A percentile compares a stretch with the other conserved stretches of the same genome.
Conservation (phyloP, 306 rosid species). For the Senna siamea region DNA sequence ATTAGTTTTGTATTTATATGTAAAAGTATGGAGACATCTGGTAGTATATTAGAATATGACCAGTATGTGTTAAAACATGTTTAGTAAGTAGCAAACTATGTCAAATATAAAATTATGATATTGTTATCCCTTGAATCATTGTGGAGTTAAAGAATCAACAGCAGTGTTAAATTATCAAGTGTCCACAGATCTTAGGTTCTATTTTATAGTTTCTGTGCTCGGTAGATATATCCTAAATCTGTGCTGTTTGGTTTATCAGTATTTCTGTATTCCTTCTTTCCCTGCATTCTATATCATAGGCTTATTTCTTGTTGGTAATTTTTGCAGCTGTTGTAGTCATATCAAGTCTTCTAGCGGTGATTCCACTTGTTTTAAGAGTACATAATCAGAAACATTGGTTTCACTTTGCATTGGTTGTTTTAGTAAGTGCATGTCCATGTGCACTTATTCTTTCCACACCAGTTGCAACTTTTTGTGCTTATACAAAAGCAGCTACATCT, state of each 20-base stretch:
- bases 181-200: not conserved
- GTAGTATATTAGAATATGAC: not conserved
- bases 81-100: not conserved
- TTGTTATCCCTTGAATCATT: not conserved
- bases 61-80: conserved; percentile 7
- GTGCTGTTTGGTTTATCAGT: not conserved
- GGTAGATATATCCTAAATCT: not conserved
- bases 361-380: conserved; percentile 58
- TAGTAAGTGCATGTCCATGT: conserved; percentile 96
- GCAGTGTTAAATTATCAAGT: not conserved
- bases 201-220: not conserved
- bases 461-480: conserved; percentile 95
- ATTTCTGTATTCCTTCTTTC: conserved; percentile 4
- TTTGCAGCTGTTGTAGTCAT: conserved; percentile 69
- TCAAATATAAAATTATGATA: not conserved
- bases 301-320: conserved; percentile 28
- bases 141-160: not conserved
- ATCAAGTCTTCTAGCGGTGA: conserved; percentile 60
- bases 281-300: conserved; percentile 10
- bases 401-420: conserved; percentile 84
- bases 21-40: not conserved
- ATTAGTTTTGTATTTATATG: not conserved
- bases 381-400: conserved; percentile 65
- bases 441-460: conserved; percentile 94
- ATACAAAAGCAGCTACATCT: conserved; percentile 81